These are phyloP conservation scores for Leccinum subrobustum DNA, from an alignment of 1,284 basidiomycete genomes.

Conservation along the genomic window DNA sequence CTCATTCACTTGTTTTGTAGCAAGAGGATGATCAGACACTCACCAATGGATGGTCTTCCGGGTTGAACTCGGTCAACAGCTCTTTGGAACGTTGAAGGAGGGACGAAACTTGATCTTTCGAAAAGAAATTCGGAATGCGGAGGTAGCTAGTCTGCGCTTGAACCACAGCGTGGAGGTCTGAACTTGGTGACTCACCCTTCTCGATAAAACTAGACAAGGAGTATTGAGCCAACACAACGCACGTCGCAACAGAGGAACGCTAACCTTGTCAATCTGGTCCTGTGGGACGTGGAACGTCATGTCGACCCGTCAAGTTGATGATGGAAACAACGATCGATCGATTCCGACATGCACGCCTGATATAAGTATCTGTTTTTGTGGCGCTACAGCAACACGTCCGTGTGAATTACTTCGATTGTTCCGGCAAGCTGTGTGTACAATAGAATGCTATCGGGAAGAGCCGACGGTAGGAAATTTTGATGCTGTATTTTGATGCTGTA, in stretches of 20 bases:
- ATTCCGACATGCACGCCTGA: neutral
- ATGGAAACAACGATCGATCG: neutral
- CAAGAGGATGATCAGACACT: slow-evolving; percentile 1
- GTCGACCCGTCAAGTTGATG: neutral
- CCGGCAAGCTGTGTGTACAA: slow-evolving; percentile 8
- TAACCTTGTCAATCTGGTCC: slow-evolving; percentile 42
- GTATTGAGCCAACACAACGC: neutral
- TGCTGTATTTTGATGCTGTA: slow-evolving; percentile 17
- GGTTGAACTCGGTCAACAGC: slow-evolving; percentile 73
- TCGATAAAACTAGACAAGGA: slow-evolving; percentile 18
- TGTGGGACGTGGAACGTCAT: slow-evolving; percentile 35
- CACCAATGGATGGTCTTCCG: slow-evolving; percentile 82
- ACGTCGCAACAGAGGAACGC: slow-evolving; percentile 2
- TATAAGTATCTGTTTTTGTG: neutral
- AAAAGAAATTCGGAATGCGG: slow-evolving; percentile 73
- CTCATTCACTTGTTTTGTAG: neutral
- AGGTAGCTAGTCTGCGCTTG: slow-evolving; percentile 60
- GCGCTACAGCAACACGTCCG: neutral
- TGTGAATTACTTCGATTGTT: neutral
- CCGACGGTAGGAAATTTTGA: neutral
- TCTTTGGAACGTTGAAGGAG: slow-evolving; percentile 71
- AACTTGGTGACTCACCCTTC: slow-evolving; percentile 24
- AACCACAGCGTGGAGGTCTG: neutral
- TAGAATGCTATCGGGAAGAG: slow-evolving; percentile 8
- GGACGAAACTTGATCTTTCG: slow-evolving; percentile 51